These are phyloP conservation scores for Diutina rugosa DNA, from an alignment of 1,139 yeast genomes.

Conservation along the genomic window DNA sequence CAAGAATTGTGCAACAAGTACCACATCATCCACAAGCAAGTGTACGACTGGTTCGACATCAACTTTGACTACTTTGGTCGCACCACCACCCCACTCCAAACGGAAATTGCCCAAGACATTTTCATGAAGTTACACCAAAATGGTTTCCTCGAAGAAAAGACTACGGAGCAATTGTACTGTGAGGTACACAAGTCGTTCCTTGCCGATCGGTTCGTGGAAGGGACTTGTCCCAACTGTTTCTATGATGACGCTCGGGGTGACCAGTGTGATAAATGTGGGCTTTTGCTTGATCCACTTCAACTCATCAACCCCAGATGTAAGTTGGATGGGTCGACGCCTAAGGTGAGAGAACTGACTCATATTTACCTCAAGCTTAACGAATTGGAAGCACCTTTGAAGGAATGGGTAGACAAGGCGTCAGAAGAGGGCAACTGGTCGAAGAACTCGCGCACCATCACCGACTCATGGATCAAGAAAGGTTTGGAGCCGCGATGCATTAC, in stretches of 20 bases:
- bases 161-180: constrained; percentile 85
- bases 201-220: constrained; percentile 96
- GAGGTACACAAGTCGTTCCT: constrained; percentile 79
- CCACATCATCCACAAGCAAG: constrained; percentile 72
- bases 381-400: constrained; percentile 58
- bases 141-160: constrained; percentile 72
- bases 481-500: constrained; percentile 92
- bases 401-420: constrained; percentile 62
- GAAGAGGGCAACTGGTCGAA: constrained; percentile 80
- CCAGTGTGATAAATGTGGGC: constrained; percentile 96
- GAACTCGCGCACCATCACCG: constrained; percentile 77
- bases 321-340: constrained; percentile 72
- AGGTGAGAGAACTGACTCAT: constrained; percentile 72
- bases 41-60: constrained; percentile 93
- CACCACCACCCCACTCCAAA: constrained; percentile 85
- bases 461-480: constrained; percentile 91
- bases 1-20: constrained; percentile 82
- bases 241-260: constrained; percentile 98
- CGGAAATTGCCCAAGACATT: constrained; percentile 91
- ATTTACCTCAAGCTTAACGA: constrained; percentile 74
- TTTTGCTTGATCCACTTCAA: constrained; percentile 80
- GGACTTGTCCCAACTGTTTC: constrained; percentile 89
- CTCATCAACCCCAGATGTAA: constrained; percentile 92
- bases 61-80: constrained; percentile 94
- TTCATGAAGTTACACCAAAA: constrained; percentile 64